These are phyloP conservation scores for Debaryomycetaceae sp. DNA, from an alignment of 1,139 yeast species.

Conservation along the genomic window DNA sequence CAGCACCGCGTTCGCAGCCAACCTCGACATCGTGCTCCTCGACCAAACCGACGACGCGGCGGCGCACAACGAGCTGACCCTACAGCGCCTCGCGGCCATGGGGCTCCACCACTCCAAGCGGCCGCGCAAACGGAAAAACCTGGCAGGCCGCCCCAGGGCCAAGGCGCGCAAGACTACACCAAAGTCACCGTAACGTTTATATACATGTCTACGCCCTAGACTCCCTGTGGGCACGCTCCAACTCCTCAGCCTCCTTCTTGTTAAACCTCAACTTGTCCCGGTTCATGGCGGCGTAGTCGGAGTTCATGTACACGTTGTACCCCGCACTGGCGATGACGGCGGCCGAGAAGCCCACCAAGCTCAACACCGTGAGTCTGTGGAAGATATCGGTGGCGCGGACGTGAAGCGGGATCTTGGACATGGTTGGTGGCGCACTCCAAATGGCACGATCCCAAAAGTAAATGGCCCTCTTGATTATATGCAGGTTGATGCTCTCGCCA, in stretches of 20 bases:
- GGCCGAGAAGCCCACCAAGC: slow-evolving; percentile 60
- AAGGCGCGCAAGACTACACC: slow-evolving; percentile 1
- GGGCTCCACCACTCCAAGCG: slow-evolving; percentile 48
- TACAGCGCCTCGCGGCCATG: slow-evolving; percentile 21
- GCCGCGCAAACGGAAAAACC: slow-evolving; percentile 24
- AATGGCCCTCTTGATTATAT: background rate
- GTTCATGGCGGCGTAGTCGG: slow-evolving; percentile 43
- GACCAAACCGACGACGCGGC: slow-evolving; percentile 17
- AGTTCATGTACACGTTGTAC: slow-evolving; percentile 59
- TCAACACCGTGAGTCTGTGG: slow-evolving; percentile 77
- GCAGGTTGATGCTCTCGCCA: background rate
- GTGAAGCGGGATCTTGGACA: slow-evolving; percentile 35
- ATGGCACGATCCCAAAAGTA: no score
- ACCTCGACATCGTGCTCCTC: slow-evolving; percentile 30
- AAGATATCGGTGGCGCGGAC: slow-evolving; percentile 70
- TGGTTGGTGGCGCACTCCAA: no score
- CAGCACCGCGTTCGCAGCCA: slow-evolving; percentile 16
- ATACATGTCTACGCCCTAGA: no score
- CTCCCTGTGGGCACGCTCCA: slow-evolving; percentile 9
- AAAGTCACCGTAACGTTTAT: no score
- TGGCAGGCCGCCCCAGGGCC: slow-evolving; percentile 9
- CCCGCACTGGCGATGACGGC: slow-evolving; percentile 54
- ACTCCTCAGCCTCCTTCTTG: slow-evolving; percentile 28
- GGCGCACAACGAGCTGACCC: slow-evolving; percentile 37
- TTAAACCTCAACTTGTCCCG: slow-evolving; percentile 37